These are phyloP conservation scores for Colletotrichum eremochloae DNA, from an alignment of 2,329 filamentous ascomycete species.

Conservation along the genomic window DNA sequence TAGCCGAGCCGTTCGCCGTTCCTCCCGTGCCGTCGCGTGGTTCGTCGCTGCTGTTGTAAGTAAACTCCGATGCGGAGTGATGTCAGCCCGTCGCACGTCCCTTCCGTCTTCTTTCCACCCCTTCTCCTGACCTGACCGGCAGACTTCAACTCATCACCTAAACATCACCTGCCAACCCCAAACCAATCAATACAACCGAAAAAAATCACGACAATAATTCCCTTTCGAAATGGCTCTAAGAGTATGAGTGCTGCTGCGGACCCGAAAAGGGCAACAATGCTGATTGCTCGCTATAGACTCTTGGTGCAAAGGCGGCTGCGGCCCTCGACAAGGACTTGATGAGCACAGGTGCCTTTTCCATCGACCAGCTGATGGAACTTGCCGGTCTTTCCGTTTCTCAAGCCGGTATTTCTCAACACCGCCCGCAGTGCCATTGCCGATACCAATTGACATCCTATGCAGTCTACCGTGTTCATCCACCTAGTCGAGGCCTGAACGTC, in stretches of 20 bases:
- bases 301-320: constrained; percentile 88
- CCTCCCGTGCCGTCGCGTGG: constrained; percentile 17
- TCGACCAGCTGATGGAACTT: constrained; percentile 98
- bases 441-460: constrained; percentile 8
- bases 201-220: neutral
- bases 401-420: constrained; percentile 68
- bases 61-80: constrained; percentile 43
- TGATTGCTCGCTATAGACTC: constrained; percentile 70
- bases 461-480: constrained; percentile 90
- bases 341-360: constrained; percentile 86
- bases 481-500: constrained; percentile 76
- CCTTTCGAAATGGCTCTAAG: constrained; percentile 42
- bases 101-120: constrained; percentile 24
- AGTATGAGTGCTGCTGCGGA: constrained; percentile 43
- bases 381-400: constrained; percentile 94
- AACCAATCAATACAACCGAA: neutral
- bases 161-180: constrained; percentile 14
- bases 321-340: constrained; percentile 95
- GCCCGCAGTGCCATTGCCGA: neutral
- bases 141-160: constrained; percentile 13
- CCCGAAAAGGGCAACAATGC: neutral
- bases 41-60: constrained; percentile 23
- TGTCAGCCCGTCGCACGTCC: constrained; percentile 43
- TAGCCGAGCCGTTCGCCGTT: constrained; percentile 13
- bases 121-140: neutral